phyloP scores from a whole-genome alignment of 306 rosid genomes.

The Pyrus pyrifolia region DNA sequence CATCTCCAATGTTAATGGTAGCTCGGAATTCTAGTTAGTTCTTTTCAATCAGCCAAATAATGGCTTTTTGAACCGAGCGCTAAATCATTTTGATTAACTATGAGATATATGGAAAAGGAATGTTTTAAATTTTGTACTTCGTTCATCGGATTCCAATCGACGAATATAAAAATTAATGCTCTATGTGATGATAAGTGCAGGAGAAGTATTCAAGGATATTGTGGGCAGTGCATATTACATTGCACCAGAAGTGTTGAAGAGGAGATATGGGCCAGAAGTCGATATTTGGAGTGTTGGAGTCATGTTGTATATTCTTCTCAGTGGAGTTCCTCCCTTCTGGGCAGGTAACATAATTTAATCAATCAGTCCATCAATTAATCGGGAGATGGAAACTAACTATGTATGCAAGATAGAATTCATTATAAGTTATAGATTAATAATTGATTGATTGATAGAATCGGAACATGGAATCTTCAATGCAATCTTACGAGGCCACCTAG shows the following conservation, averaged over 20 bases:
- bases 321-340: slow-evolving; percentile 97
- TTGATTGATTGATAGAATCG: slow-evolving; percentile 45
- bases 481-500: slow-evolving; percentile 66
- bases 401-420: not conserved
- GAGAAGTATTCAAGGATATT: slow-evolving; percentile 74
- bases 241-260: slow-evolving; percentile 93
- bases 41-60: not conserved
- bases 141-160: not conserved
- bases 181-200: slow-evolving; percentile 25
- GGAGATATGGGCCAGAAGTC: slow-evolving; percentile 89
- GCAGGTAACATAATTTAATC: slow-evolving; percentile 42
- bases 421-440: not conserved
- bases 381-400: not conserved
- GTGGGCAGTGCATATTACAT: slow-evolving; percentile 95
- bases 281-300: slow-evolving; percentile 99
- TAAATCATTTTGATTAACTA: not conserved
- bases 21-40: not conserved
- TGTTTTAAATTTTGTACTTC: too few relatives aligned
- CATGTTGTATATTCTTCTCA: slow-evolving; percentile 80
- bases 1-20: not conserved
- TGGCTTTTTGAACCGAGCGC: not conserved
- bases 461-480: slow-evolving; percentile 95
- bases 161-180: not conserved
- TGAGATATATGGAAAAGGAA: not conserved
- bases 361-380: not conserved